Conservation (phyloP, 1,139 yeast genomes). For the Yamadazyma sp. region DNA sequence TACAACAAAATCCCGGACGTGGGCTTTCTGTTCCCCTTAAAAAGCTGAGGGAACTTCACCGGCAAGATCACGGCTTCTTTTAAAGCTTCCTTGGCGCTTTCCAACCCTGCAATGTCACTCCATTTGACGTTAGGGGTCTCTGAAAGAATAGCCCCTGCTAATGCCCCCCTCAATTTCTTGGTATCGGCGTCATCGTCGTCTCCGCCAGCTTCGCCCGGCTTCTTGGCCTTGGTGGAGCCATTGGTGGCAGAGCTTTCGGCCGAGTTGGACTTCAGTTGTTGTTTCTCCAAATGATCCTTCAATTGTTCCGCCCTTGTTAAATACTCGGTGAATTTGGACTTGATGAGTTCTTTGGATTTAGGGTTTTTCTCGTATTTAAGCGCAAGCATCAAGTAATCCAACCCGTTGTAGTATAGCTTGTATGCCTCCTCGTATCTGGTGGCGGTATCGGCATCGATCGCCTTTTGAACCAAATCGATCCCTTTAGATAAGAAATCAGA, state of each 20-base stretch:
- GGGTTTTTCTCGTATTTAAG: conserved; percentile 93
- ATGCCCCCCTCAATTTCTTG: conserved; percentile 85
- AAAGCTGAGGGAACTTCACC: conserved; percentile 82
- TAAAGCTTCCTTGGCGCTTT: conserved; percentile 91
- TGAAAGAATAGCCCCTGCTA: conserved; percentile 87
- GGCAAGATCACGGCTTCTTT: conserved; percentile 98
- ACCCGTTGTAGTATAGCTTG: conserved; percentile 86
- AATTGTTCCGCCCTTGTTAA: conserved; percentile 91
- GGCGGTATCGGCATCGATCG: conserved; percentile 92
- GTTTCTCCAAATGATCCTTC: conserved; percentile 82
- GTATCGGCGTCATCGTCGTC: conserved; percentile 77
- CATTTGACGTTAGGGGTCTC: conserved; percentile 93
- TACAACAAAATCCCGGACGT: conserved; percentile 87
- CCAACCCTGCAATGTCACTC: conserved; percentile 96
- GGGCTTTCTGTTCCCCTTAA: conserved; percentile 93
- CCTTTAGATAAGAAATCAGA: conserved; percentile 86
- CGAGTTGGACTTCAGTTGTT: conserved; percentile 42
- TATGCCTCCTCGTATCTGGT: conserved; percentile 93
- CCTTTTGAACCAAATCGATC: conserved; percentile 88
- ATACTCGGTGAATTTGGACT: conserved; percentile 89
- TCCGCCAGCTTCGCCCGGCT: conserved; percentile 44
- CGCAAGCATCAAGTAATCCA: conserved; percentile 94
- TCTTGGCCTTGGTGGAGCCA: conserved; percentile 62
- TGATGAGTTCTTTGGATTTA: conserved; percentile 82
- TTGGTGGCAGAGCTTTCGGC: conserved; percentile 52